phyloP scores from a whole-genome alignment of 164 flowering plant genomes.

The Taxillus chinensis region DNA sequence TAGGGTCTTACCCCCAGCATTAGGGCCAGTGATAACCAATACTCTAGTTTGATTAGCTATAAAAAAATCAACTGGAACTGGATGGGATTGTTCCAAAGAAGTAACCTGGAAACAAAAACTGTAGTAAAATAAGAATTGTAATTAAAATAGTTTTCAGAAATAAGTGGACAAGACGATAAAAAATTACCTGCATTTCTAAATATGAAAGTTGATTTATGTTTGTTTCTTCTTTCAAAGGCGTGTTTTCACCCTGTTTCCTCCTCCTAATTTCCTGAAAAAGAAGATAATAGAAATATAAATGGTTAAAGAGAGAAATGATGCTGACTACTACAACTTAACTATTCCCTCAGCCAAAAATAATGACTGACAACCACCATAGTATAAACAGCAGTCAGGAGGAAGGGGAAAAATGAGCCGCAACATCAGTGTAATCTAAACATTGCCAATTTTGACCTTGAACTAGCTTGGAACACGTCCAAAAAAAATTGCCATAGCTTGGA shows the following conservation, averaged over 20 bases:
- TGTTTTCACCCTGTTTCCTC: slow-evolving; percentile 37
- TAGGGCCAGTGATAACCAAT: slow-evolving; percentile 87
- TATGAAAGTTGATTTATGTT: slow-evolving; percentile 28
- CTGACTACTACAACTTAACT: background rate
- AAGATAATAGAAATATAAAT: background rate
- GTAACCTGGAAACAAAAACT: slow-evolving; percentile 37
- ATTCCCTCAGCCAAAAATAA: background rate
- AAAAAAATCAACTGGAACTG: slow-evolving; percentile 75
- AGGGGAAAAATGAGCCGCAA: too few relatives aligned
- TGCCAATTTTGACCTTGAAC: too few relatives aligned
- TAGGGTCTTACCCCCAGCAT: slow-evolving; percentile 96
- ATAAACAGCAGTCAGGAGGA: too few relatives aligned
- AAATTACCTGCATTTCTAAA: slow-evolving; percentile 38
- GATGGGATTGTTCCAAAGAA: slow-evolving; percentile 46
- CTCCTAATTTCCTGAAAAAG: slow-evolving; percentile 48
- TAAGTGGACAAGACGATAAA: background rate
- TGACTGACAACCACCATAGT: background rate
- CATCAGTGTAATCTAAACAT: too few relatives aligned
- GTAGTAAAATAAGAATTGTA: background rate
- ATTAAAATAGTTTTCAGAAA: background rate
- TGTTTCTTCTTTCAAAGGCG: slow-evolving; percentile 21
- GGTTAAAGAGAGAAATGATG: background rate
- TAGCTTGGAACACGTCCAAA: too few relatives aligned
- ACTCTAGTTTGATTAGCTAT: slow-evolving; percentile 51
- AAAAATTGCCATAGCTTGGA: too few relatives aligned